Evolutionary conservation across 2,329 filamentous ascomycete genomes (phyloP), one percentile per base, ranked within the genome.

Genomic region (Fusarium tjaetaba): DNA sequence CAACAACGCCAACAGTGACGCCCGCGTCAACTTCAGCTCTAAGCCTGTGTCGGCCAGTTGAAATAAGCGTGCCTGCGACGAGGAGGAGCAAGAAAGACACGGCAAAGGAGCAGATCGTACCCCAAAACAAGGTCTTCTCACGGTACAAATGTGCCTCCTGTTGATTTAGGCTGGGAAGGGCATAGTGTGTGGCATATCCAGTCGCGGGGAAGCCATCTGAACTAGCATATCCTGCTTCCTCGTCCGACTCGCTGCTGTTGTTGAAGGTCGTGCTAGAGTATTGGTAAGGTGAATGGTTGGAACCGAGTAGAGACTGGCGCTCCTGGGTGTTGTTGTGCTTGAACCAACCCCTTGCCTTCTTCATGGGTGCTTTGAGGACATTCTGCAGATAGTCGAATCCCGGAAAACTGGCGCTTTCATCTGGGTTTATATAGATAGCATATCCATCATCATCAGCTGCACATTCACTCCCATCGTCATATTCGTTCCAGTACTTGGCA

Each of bases 401-500:
- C 0, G 92, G 90, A 61, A 93, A 92, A 39, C 83, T 84, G 24
- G 82, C 78, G 15, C 87, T 85, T 3, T 88, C 88, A 74, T 94
- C 88, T 0, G 93, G 93, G 78, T 95, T 88, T 67, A 96, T 85
- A 77, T 94, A 94, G 74, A 96, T 91, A 49, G 90, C 87, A 80
- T 94, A 96, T 36, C 87, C 88, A 48, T 73, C 73, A 42, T 90
- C 87, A 20, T 86, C 83, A 6, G 87, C 90, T 56, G 86, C 88
- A 5, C 82, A 84, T 61, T 95, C 93, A 79, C 94, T 94, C 14
- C 93, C 93, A 79, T 95, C 84, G 74, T 97, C 94, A 80, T 96
- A 96, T 80, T 97, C 94, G 81, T 94, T 96, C 94, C 94, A 97
- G 79, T 96, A 96, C 51, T 85, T 84, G 22, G 82, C 77, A 57